Evolutionary conservation across 2,329 filamentous ascomycete species (phyloP), one percentile per base, ranked within the genome.

Genomic region (Pseudogymnoascus sp.): DNA sequence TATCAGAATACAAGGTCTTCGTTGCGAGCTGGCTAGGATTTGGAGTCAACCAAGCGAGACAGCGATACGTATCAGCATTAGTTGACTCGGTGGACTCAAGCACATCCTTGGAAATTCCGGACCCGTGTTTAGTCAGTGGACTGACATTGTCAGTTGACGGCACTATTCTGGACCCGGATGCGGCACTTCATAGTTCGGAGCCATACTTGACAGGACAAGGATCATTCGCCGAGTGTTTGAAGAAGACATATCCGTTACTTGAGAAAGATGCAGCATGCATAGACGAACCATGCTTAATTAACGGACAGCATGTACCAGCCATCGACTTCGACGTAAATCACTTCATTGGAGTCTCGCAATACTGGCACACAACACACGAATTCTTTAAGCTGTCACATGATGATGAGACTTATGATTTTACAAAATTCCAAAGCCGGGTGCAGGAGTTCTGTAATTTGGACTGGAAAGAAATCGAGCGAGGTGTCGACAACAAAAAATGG

Each of bases 251-350:
- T 70, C 93, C 95, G 5, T 77, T 99, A 3, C 80, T 99, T 7
- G 90, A 93, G 69, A 97, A 97, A 76, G 91, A 97, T 72, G 86
- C 87, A 62, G 86, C 90, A 0, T 99, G 95, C 72, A 77, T 84
- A 4, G 89, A 96, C 71, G 77, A 87, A 26, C 95, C 96, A 0
- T 99, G 95, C 74, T 79, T 99, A 35, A 80, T 99, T 40, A 91
- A 97, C 69, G 93, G 95, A 0, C 86, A 93, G 67, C 92, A 97
- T 72, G 92, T 95, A 1, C 95, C 95, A 1, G 90, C 91, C 3
- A 97, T 99, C 67, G 95, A 99, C 73, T 99, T 97, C 72, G 88
- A 95, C 66, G 87, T 97, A 37, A 99, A 99, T 70, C 96, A 97
- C 74, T 99, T 99, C 71, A 88, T 99, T 29, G 95, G 95, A 10